These are phyloP conservation scores for Tagetes patula DNA, from an alignment of 129 eudicot species.

Conservation along the genomic window DNA sequence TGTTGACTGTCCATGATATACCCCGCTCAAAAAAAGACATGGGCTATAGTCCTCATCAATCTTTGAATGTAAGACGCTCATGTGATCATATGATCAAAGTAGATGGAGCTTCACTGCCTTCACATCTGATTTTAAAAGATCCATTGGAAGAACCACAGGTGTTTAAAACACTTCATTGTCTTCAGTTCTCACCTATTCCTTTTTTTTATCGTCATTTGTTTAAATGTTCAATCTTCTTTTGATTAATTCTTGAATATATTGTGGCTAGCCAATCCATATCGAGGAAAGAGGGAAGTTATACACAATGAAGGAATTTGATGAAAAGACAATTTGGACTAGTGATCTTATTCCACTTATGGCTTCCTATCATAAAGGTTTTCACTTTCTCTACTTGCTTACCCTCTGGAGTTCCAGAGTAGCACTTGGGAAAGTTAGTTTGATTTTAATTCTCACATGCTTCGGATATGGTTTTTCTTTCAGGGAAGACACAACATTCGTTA, in stretches of 20 bases:
- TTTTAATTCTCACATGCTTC: conserved; percentile 22
- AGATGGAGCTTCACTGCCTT: conserved; percentile 54
- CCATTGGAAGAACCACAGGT: conserved; percentile 93
- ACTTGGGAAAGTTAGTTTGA: conserved; percentile 12
- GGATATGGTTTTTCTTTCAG: conserved; percentile 45
- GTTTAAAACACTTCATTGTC: conserved; percentile 19
- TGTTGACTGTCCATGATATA: conserved; percentile 51
- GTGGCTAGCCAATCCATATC: conserved; percentile 60
- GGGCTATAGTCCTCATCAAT: conserved; percentile 63
- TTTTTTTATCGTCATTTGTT: background rate
- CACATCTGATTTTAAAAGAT: conserved; percentile 79
- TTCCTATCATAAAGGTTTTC: conserved; percentile 81
- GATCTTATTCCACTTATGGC: conserved; percentile 81
- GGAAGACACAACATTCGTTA: conserved; percentile 81
- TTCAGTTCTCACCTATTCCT: conserved; percentile 4
- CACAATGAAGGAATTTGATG: conserved; percentile 84
- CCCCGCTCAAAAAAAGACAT: conserved; percentile 65
- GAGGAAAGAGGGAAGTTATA: conserved; percentile 88
- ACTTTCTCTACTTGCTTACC: background rate
- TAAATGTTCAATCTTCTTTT: conserved; percentile 8
- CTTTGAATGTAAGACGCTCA: conserved; percentile 35
- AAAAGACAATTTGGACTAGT: conserved; percentile 91
- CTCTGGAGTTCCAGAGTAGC: conserved; percentile 9
- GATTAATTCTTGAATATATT: conserved; percentile 19
- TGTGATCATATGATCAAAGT: conserved; percentile 45